Base-by-base conservation (phyloP, 164 flowering plant genomes). In the Euptelea pleiosperma region DNA sequence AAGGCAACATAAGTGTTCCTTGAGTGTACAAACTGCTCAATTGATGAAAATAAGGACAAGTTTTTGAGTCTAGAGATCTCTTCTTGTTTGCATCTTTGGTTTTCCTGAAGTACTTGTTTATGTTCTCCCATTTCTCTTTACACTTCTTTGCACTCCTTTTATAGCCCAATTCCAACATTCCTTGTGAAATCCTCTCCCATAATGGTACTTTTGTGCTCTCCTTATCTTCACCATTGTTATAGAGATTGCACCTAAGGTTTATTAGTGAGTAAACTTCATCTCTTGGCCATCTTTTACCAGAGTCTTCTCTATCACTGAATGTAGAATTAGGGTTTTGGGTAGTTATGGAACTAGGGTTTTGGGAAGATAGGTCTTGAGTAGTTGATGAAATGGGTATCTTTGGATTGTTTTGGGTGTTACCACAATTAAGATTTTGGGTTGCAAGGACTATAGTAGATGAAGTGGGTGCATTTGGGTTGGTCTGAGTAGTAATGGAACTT, bases 81-180 rank as follows among this genome's bases (percentile, higher is more conserved):
- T 85, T 88, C 82, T 78, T 87, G 76, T 73, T 79, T 22, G 57
- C 67, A 53, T 82, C 87, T 63, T 77, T 88, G 41, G 91, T 88
- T 62, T 85, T 88, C 52, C 91, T 82, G 69, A 81, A 85, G 72
- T 88, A 88, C 83, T 88, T 88, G 78, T 85, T 88, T 36, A 87
- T 85, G 72, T 87, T 87, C 67, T 87, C 94, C 94, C 94, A 87
- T 57, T 84, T 87, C 67, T 87, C 94, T 61, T 88, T 88, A 58
- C 96, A 88, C 64, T 89, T 85, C 76, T 83, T 88, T 24, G 95
- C 79, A 75, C 91, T 88, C 60, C 96, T 83, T 64, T 74, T 75
- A 58, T 85, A 88, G 0, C 91, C 91, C 70, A 83, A 42, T 29
- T 79, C 81, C 19, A 52, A 9, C 96, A 88, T 88, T 61, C 81